A percentile compares a stretch with the other conserved stretches of the same genome.
Conservation (phyloP, 2,329 filamentous ascomycete genomes). For the Pseudogymnoascus sp. region DNA sequence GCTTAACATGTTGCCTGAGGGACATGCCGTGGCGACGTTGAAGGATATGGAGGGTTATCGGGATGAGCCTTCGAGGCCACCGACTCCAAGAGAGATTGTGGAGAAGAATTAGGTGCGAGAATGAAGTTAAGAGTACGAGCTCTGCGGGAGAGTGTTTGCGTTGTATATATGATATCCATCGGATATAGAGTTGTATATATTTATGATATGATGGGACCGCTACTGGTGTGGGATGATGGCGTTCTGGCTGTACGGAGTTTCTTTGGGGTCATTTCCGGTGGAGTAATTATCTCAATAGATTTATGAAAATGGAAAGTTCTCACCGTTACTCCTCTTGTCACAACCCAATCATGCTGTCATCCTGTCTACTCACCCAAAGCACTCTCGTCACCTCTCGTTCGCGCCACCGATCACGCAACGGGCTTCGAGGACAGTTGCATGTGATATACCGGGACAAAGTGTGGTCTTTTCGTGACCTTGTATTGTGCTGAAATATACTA, state of each 20-base stretch:
- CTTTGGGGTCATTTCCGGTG: slow-evolving; percentile 13
- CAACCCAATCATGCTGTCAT: background rate
- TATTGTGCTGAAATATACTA: too few relatives aligned
- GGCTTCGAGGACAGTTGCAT: background rate
- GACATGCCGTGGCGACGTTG: background rate
- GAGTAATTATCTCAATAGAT: background rate
- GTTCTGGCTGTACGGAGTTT: slow-evolving; percentile 21
- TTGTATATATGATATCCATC: background rate
- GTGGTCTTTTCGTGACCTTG: too few relatives aligned
- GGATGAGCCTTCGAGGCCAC: background rate
- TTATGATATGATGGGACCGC: slow-evolving; percentile 22
- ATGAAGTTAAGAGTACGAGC: background rate
- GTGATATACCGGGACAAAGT: too few relatives aligned
- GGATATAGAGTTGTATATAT: background rate
- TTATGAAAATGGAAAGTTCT: background rate
- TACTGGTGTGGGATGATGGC: slow-evolving; percentile 32
- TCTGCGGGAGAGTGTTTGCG: background rate
- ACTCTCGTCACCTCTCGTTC: background rate
- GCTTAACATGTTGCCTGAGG: slow-evolving; percentile 22
- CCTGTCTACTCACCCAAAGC: background rate
- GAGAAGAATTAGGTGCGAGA: background rate
- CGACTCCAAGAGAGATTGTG: background rate
- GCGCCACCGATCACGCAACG: background rate
- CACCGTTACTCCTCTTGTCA: background rate
- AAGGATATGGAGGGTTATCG: slow-evolving; percentile 11